Base-by-base conservation (phyloP, 1,284 basidiomycete genomes). In the Cryptococcus sp. region DNA sequence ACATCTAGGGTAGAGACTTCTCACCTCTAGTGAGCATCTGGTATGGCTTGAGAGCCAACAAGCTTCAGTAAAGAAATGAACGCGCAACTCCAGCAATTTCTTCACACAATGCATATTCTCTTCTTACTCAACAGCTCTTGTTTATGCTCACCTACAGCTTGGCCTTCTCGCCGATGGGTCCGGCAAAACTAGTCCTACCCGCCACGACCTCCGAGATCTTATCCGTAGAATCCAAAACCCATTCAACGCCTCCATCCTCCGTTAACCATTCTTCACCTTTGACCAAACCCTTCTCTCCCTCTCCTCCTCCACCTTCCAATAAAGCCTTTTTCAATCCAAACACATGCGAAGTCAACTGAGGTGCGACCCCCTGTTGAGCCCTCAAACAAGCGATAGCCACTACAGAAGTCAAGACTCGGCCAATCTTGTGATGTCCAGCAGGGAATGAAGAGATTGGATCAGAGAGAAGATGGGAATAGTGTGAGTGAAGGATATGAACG, bases 381-480 rank as follows among this genome's bases (percentile, higher is more conserved):
- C 94, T 84, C 48, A 98, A 81, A 59, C 90, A 87, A n/a, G 91
- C 86, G 53, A 91, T 86, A 41, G 89, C 93, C 49, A 94, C 85
- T 36, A 97, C 81, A 34, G 88, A 91, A 40, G 91, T 89, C 62
- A 94, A 75, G 21, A 90, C 83, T 53, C 93, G 84, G 70, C 87
- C 89, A 59, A 96, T 54, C 34, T 41, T 52, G 36, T 19, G 23
- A 16, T n/a, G 14, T 49, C 54, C 54, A 41, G 56, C 21, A 9
- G 52, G 45, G 4, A 43, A 31, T 22, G 18, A 34, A 55, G 62
- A 24, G 60, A 86, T 80, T 62, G 86, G 74, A 64, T 87, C 89
- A 50, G 89, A 79, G 61, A 98, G 84, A 18, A 97, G 82, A 19
- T 86, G 79, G 56, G 91, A 91, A 75, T 98, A 98, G 61, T 82